Evolutionary conservation across 495 filamentous ascomycete genomes (phyloP), one percentile per base, ranked within the genome.

Genomic region (Bacidia gigantensis): DNA sequence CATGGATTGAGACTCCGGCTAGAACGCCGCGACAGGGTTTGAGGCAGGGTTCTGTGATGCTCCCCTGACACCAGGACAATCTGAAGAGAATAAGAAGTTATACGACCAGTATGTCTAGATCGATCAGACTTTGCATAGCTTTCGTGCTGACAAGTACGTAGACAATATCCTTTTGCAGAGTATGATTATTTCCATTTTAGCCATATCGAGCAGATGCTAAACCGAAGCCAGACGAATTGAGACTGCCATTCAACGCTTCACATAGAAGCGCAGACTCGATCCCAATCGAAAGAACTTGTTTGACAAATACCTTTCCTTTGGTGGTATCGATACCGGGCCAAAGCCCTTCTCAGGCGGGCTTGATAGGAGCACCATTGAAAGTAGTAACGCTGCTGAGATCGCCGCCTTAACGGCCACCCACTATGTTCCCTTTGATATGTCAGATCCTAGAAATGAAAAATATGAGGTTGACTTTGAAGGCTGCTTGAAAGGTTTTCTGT

Each of bases 401-500:
- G 77, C 80, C 23, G 65, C 67, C 7, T 73, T 80, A 55, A 72
- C 70, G 22, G 79, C 83, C 17, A 78, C 72, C 20, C 76, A 84
- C 55, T 77, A 72, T 42, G 69, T 85, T 12, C 54, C 54, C 11
- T 51, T 57, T 26, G 64, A 72, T 26, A 65, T 64, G 39, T 76
- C 64, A 52, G 76, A 72, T 54, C 68, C 46, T 56, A 24, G 61
- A 67, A 3, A 54, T 46, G 54, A 56, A 7, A 64, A 78, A n/a
- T 87, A 86, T 75, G 71, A 72, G 2, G 76, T 99, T 7, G 86
- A 95, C 58, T 97, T 96, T 51, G 73, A 82, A 50, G 76, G 74
- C 42, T 78, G 95, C 29, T 81, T 73, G 0, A 79, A 82, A 45
- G 88, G 83, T 1, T 97, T 86, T 62, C 64, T 96, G 85, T 93